Evolutionary conservation across 306 rosid species (phyloP).

Genomic region (Vachellia pachyceras): DNA sequence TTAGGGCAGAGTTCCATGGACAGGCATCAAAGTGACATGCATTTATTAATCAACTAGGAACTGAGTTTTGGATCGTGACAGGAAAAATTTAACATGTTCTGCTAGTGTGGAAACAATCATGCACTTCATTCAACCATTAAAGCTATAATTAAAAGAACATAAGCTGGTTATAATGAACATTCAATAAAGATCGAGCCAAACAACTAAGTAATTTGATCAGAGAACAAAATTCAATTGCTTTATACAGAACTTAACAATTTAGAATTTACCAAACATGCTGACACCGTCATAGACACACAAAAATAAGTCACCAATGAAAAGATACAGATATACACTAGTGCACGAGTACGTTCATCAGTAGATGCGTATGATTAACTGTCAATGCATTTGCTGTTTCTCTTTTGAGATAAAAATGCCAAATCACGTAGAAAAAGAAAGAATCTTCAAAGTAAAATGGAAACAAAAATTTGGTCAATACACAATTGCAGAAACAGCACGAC

Average conservation of each 20-base stretch:
- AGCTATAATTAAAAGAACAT: conserved; percentile 10
- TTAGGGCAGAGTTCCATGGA: conserved; percentile 15
- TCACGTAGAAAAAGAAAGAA: not conserved
- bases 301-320: conserved; percentile 22
- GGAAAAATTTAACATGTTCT: conserved; percentile 12
- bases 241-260: not conserved
- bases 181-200: conserved; percentile 15
- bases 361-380: not conserved
- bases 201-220: conserved; percentile 23
- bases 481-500: conserved; percentile 92
- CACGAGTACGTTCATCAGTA: conserved; percentile 21
- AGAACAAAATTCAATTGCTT: conserved; percentile 18
- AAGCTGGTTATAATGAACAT: conserved; percentile 3
- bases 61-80: conserved; percentile 2
- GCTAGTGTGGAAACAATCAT: not conserved
- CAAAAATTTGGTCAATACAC: conserved; percentile 60
- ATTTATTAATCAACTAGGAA: conserved; percentile 22
- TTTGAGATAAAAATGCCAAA: not conserved
- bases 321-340: conserved; percentile 1
- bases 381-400: conserved; percentile 15
- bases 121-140: not conserved
- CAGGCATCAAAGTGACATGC: not conserved
- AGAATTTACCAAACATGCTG: conserved; percentile 31
- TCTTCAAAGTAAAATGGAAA: conserved; percentile 29
- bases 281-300: conserved; percentile 18